Evolutionary conservation across 495 filamentous ascomycete genomes (phyloP), one percentile per base, ranked within the genome.

Genomic region (Penicillium fimorum): DNA sequence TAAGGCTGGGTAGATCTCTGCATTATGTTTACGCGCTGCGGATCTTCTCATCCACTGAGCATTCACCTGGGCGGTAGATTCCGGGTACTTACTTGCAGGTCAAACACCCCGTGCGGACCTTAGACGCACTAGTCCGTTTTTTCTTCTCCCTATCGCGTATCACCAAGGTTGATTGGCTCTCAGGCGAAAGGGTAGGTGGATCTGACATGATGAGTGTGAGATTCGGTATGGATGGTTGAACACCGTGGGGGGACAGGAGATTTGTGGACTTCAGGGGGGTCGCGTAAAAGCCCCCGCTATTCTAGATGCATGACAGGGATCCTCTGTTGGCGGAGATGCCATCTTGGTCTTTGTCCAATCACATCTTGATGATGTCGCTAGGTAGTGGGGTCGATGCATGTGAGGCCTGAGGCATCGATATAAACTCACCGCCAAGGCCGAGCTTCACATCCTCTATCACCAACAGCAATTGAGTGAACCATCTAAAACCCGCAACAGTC

Each of bases 31-130:
- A 44, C 41, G 41, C 41, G 18, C 20, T 44, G 41, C 41, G 41
- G 41, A 44, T 25, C 41, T 22, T 11, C 41, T 18, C 40, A 8
- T 42, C 41, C 20, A 44, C 22, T 44, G 41, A 24, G 17, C 9
- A 11, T 22, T 30, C 15, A 32, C 30, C 29, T 12, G 10, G 10
- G 3, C 11, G 13, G n/a, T 33, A 20, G 10, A 15, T 3, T 48
- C 22, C 1, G 33, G 32, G 15, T 22, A 50, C 55, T 29, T 30
- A 57, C 55, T 57, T 57, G 55, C 55, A 57, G n/a, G 55, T 57
- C 55, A 44, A 17, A 45, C 55, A 57, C 9, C 55, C 55, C 5
- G 51, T 53, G 18, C 51, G 51, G 25, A 53, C 51, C 41, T 53
- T 53, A 20, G 51, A 25, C 3, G 37, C 49, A 38, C 49, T 51